Base-by-base conservation (phyloP, 768 basidiomycete genomes). In the Tubosaeta sp. region DNA sequence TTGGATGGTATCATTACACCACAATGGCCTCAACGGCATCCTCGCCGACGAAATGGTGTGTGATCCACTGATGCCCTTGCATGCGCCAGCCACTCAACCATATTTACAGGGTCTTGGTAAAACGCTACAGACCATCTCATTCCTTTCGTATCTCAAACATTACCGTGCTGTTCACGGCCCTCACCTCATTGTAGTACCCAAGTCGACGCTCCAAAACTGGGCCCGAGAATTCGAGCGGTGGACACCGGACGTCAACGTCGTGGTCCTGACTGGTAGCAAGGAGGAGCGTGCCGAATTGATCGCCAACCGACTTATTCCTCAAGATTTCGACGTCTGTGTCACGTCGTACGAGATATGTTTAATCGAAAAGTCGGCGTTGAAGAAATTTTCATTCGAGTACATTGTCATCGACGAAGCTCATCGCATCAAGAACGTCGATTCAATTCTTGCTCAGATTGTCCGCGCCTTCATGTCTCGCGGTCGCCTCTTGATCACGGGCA, bases 321-420 rank as follows among this genome's bases (percentile, higher is more conserved):
- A 88, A 66, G 83, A 93, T 59, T 98, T 98, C 65, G 87, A 97
- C 70, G 86, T 95, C 58, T 89, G 90, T 71, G 86, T 98, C 69
- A 97, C 97, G 1, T 89, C 91, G 1, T 99, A 99, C 71, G 97
- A 97, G 69, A 90, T 99, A 55, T 95, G 93, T 67, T 80, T 98
- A 57, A 91, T 95, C 59, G 97, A 99, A 68, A 93, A 93, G 71
- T 77, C 83, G n/a, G 80, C 87, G 0, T 76, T 98, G 56, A 92
- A 91, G 72, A 95, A 95, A 69, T 91, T 97, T 68, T 88, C 87
- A 0, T 98, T 97, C 75, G 91, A 95, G 69, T 98, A 98, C 71
- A 97, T 97, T 69, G 83, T 89, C 58, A 98, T 99, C 63, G 95
- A 99, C 72, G 95, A 99, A 72, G 95, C 95, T 1, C 95, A 99